Evolutionary conservation across 2,329 filamentous ascomycete genomes (phyloP), one percentile per base, ranked within the genome.

Genomic region (Grosmannia clavigera): DNA sequence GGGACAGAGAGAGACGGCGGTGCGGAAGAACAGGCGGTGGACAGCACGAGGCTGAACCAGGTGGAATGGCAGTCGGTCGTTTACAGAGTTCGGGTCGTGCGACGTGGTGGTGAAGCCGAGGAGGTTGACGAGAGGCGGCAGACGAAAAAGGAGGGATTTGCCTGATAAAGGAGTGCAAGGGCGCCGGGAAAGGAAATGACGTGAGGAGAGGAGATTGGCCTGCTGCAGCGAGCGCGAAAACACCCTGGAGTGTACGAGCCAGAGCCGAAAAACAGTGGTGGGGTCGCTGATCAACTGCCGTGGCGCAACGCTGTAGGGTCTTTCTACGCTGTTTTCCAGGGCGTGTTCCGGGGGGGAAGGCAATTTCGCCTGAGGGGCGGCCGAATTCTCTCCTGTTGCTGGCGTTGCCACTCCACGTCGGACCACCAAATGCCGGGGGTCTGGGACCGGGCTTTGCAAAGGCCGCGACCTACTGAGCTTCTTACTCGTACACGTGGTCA

Each of bases 31-130:
- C 55, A 57, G 55, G 40, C 38, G 55, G 40, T 50, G 19, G 40
- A 25, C 40, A 46, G 55, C 40, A 57, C 55, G 55, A 35, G 43
- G 55, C 55, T 50, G 40, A 43, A 19, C 38, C 27, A 25, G 22
- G 63, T 63, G 56, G 63, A 58, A 55, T 62, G 60, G 55, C 52
- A 46, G 57, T 65, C 62, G 62, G 61, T 57, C 62, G 63, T 59
- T 61, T 55, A 25, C 54, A 12, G 40, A 50, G 43, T 31, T 31
- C n/a, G 40, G 22, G 62, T 64, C 60, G 63, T 64, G 63, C 60
- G 61, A 62, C 61, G 38, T 58, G 35, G 57, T 52, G 35, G 48
- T 43, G 50, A 53, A 43, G 7, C n/a, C 53, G 54, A 25, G 31
- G 40, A 27, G 50, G 55, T 35, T 35, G 48, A 38, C 29, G 48